Base-by-base conservation (phyloP, 129 eudicot species). In the Ambrosia artemisiifolia region DNA sequence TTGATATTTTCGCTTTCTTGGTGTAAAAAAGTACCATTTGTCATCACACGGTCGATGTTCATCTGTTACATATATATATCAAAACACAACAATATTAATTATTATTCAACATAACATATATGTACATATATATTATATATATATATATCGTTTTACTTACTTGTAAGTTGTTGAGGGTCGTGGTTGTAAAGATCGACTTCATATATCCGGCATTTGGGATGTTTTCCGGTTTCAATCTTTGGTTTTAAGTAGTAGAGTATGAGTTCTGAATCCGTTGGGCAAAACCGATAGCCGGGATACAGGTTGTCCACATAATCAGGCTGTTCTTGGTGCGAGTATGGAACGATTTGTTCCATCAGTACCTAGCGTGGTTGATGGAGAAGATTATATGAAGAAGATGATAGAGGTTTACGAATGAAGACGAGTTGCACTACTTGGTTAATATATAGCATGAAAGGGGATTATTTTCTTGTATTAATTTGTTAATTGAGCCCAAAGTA, bases 271-370 rank as follows among this genome's bases (percentile, higher is more conserved):
- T 68, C 75, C 0, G 66, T 42, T 5, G 75, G 80, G 30, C 28
- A 11, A 34, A 76, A 76, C 9, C 61, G 56, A 12, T 76, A 76
- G 9, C 80, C 80, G 1, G 75, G 75, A 33, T 6, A 50, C 14
- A 49, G 62, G 62, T 55, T 55, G 9, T 55, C 62, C 14, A 55
- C 19, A 55, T 55, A 55, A 55, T 55, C 62, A 10, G 62, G 34
- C 0, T 20, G 34, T 2, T 3, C 14, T 55, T 20, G 34, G 8
- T 2, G 7, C 1, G 24, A n/a, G n/a, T n/a, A n/a, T n/a, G n/a
- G n/a, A n/a, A n/a, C n/a, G n/a, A n/a, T n/a, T n/a, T n/a, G n/a
- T n/a, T n/a, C 17, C 62, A 55, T 24, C 28, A 24, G 19, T 2
- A 14, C n/a, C 3, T 13, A n/a, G n/a, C n/a, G 16, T 47, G 28